Evolutionary conservation across 371 early-diverging fungal species (phyloP), one percentile per base, ranked within the genome.

Genomic region (Saksenaea vasiformis): DNA sequence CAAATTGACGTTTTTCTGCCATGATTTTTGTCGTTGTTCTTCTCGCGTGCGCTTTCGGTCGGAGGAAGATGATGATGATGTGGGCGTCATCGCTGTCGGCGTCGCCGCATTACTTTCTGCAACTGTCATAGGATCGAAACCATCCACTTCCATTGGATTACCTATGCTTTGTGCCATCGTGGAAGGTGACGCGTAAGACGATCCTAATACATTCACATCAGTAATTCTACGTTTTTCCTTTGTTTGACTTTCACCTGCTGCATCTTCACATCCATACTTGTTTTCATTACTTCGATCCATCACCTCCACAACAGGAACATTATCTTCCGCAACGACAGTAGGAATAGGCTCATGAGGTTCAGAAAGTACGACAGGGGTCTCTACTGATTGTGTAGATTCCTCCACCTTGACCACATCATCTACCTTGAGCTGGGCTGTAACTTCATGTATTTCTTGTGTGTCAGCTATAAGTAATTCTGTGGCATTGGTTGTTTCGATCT

Each of bases 1-100:
- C 78, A 93, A 84, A 62, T 70, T 77, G 28, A 90, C 85, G 47
- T 86, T 88, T 64, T 89, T 92, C 59, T 78, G 85, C 91, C 90
- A 90, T 22, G 82, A 83, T 63, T 77, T 77, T 37, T 71, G 64
- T 66, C 79, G 66, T 65, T 72, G 71, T 54, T 76, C 70, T 22
- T 72, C 73, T 41, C 53, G 64, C 15, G 44, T 22, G 13, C 43
- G 17, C 38, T 58, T 58, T 11, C 58, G 39, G 28, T 58, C 58
- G 13, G 58, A 41, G 1, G 58, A 58, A 15, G 58, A 47, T 7
- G 27, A 17, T 5, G 24, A 47, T 22, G 51, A 47, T 10, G 51
- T 47, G n/a, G 51, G 51, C 2, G 51, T 47, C 51, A 47, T 58
- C 22, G 56, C 44, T 13, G 37, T 56, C 15, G 64, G 63, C 9